phyloP scores from a whole-genome alignment of 345 rosid genomes.

The Conringia planisiliqua region DNA sequence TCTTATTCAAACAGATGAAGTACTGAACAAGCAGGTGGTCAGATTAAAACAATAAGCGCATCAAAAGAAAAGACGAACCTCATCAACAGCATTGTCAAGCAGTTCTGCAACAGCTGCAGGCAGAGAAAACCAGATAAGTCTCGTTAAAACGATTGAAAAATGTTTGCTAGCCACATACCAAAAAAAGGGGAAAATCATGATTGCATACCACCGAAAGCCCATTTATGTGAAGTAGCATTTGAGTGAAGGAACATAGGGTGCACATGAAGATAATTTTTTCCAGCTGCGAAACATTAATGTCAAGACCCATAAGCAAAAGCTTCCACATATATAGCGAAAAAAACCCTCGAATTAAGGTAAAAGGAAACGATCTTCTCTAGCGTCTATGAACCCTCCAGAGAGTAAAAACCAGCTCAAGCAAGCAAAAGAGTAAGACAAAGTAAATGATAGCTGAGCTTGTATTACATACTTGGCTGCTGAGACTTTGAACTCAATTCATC shows the following conservation, averaged over 20 bases:
- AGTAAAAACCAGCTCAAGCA: neutral
- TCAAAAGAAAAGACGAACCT: slow-evolving; percentile 44
- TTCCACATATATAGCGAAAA: neutral
- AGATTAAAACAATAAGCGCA: slow-evolving; percentile 4
- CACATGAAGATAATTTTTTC: slow-evolving; percentile 76
- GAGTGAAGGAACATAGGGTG: slow-evolving; percentile 98
- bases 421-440: neutral
- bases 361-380: neutral
- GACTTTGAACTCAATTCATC: slow-evolving; percentile 48
- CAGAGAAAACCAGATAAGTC: slow-evolving; percentile 14
- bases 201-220: slow-evolving; percentile 95
- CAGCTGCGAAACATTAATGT: slow-evolving; percentile 39
- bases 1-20: slow-evolving; percentile 9
- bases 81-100: slow-evolving; percentile 94
- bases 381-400: neutral
- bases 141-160: slow-evolving; percentile 6
- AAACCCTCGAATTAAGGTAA: neutral
- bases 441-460: neutral
- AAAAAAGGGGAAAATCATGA: neutral
- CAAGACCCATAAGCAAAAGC: slow-evolving; percentile 1
- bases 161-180: neutral
- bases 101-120: slow-evolving; percentile 88
- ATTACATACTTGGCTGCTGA: slow-evolving; percentile 55
- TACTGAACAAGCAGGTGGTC: slow-evolving; percentile 11
- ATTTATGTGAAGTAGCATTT: slow-evolving; percentile 97